These are phyloP conservation scores for Wickerhamomyces strasburgensis DNA, from an alignment of 805 yeast genomes.

Conservation along the genomic window DNA sequence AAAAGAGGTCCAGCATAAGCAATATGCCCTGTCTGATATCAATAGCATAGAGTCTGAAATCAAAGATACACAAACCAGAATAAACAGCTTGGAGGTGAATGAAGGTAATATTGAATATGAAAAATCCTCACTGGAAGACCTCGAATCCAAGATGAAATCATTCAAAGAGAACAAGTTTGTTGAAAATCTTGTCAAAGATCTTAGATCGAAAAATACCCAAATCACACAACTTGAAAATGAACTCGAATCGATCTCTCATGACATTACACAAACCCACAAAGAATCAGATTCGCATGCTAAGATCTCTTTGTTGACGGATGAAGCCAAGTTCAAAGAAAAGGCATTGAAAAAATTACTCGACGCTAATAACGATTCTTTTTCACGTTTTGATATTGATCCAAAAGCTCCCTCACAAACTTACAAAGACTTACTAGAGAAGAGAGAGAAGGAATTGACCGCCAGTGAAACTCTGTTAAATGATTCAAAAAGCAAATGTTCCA, in stretches of 20 bases:
- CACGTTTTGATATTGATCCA: constrained; percentile 13
- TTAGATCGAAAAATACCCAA: constrained; percentile 34
- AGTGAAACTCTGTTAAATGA: constrained; percentile 5
- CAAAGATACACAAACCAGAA: constrained; percentile 31
- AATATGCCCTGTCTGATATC: constrained; percentile 39
- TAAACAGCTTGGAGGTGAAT: constrained; percentile 35
- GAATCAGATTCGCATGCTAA: constrained; percentile 58
- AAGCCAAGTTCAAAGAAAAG: constrained; percentile 28
- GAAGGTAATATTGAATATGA: constrained; percentile 46
- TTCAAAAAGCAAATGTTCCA: constrained; percentile 5
- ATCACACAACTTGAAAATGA: constrained; percentile 36
- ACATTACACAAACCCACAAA: constrained; percentile 46
- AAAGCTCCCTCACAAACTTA: constrained; percentile 13
- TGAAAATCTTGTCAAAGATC: constrained; percentile 28
- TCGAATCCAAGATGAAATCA: constrained; percentile 31
- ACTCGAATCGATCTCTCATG: constrained; percentile 48
- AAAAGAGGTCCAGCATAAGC: constrained; percentile 38
- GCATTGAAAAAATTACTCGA: constrained; percentile 28
- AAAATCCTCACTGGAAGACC: constrained; percentile 34
- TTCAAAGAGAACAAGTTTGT: constrained; percentile 28
- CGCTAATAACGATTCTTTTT: constrained; percentile 22
- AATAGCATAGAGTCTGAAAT: constrained; percentile 32
- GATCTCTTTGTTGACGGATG: constrained; percentile 40
- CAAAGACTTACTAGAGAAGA: not conserved
- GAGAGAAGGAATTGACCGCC: constrained; percentile 5